These are phyloP conservation scores for Colletotrichum gigasporum DNA, from an alignment of 2,329 filamentous ascomycete species.

Conservation along the genomic window DNA sequence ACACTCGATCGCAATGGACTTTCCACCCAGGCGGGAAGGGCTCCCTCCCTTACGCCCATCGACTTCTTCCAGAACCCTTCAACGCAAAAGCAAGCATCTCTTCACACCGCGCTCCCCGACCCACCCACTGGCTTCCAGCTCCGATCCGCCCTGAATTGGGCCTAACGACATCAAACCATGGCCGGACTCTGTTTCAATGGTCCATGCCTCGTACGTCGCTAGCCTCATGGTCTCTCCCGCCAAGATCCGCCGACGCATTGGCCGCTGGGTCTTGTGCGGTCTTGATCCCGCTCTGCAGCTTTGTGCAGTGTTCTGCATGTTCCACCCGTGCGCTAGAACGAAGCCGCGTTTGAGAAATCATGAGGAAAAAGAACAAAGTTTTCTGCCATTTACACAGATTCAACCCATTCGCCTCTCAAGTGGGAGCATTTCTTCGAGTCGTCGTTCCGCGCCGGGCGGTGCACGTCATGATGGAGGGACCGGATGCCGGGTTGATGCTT, in stretches of 20 bases:
- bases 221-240: not conserved
- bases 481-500: not conserved
- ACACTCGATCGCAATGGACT: too few relatives aligned
- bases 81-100: not conserved
- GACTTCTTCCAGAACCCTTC: not conserved
- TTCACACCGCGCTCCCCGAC: not conserved
- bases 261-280: not conserved
- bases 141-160: not conserved
- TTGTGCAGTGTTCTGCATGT: not conserved
- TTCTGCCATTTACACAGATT: not conserved
- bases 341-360: not conserved
- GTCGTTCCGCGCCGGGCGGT: not conserved
- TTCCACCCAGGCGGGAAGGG: too few relatives aligned
- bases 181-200: slow-evolving; percentile 19
- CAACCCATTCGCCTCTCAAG: not conserved
- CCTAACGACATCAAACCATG: slow-evolving; percentile 20
- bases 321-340: slow-evolving; percentile 9
- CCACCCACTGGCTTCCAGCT: not conserved
- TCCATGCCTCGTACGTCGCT: not conserved
- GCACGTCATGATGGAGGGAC: not conserved
- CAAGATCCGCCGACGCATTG: not conserved
- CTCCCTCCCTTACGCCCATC: not conserved
- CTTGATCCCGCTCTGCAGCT: not conserved
- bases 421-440: not conserved
- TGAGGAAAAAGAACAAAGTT: not conserved